Conservation (phyloP, 768 basidiomycete species). For the Tylopilus intermedius region DNA sequence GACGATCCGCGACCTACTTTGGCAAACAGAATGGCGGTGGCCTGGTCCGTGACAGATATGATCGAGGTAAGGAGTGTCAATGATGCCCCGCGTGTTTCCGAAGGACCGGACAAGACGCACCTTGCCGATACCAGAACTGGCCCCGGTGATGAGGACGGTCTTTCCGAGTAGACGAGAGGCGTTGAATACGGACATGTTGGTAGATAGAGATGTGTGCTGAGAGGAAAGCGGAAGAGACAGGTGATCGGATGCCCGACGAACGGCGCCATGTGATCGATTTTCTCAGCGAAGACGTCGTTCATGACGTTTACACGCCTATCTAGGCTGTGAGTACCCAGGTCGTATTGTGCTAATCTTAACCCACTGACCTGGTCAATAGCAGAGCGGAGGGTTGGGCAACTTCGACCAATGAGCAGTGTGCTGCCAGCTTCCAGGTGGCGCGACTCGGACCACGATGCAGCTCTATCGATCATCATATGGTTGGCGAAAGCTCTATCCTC, state of each 20-base stretch:
- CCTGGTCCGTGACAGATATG: constrained; percentile 39
- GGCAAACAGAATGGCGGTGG: constrained; percentile 84
- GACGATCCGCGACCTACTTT: constrained; percentile 43
- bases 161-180: constrained; percentile 75
- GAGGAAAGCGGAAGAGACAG: neutral
- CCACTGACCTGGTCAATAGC: too few relatives aligned
- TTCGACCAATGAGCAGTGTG: too few relatives aligned
- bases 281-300: too few relatives aligned
- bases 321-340: too few relatives aligned
- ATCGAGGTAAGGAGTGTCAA: neutral
- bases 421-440: neutral
- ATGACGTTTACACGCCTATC: too few relatives aligned
- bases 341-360: too few relatives aligned
- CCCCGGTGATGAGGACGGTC: constrained; percentile 85
- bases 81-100: neutral
- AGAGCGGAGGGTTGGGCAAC: too few relatives aligned
- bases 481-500: neutral
- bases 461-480: constrained; percentile 1
- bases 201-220: neutral
- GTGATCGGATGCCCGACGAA: constrained; percentile 3
- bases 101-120: constrained; percentile 40
- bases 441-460: neutral
- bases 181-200: constrained; percentile 75
- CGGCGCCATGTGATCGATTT: too few relatives aligned
- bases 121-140: constrained; percentile 86